These are phyloP conservation scores for Debaryomyces prosopidis DNA, from an alignment of 805 yeast genomes.

Conservation along the genomic window DNA sequence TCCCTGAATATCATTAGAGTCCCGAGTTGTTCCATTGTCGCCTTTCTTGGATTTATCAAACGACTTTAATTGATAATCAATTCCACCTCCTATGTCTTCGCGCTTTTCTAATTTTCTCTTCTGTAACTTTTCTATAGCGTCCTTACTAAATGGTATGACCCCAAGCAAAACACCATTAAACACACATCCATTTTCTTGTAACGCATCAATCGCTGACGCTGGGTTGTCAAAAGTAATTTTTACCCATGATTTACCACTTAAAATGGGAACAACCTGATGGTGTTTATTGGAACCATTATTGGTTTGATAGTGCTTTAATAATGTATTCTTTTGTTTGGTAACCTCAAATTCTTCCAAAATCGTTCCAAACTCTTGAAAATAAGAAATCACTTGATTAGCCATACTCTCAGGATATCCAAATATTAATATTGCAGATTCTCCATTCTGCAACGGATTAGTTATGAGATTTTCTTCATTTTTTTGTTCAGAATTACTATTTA, in stretches of 20 bases:
- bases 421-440: slow-evolving; percentile 72
- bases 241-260: slow-evolving; percentile 89
- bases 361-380: slow-evolving; percentile 76
- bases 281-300: background rate
- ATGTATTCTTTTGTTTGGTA: slow-evolving; percentile 12
- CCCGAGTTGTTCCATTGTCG: slow-evolving; percentile 3
- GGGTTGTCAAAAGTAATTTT: slow-evolving; percentile 79
- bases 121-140: slow-evolving; percentile 59
- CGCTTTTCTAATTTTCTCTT: slow-evolving; percentile 40
- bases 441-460: slow-evolving; percentile 23
- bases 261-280: slow-evolving; percentile 57
- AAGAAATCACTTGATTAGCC: slow-evolving; percentile 64
- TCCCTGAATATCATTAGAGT: slow-evolving; percentile 10
- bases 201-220: slow-evolving; percentile 76
- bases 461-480: slow-evolving; percentile 11
- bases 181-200: slow-evolving; percentile 76
- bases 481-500: slow-evolving; percentile 6
- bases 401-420: slow-evolving; percentile 86
- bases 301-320: slow-evolving; percentile 6
- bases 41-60: background rate
- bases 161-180: slow-evolving; percentile 67
- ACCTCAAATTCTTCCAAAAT: slow-evolving; percentile 72
- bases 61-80: slow-evolving; percentile 1
- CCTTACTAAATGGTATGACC: slow-evolving; percentile 67
- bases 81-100: slow-evolving; percentile 51